A percentile compares a stretch with the other conserved stretches of the same genome.
Conservation (phyloP, 2,329 filamentous ascomycete genomes). For the Calonectria hongkongensis region DNA sequence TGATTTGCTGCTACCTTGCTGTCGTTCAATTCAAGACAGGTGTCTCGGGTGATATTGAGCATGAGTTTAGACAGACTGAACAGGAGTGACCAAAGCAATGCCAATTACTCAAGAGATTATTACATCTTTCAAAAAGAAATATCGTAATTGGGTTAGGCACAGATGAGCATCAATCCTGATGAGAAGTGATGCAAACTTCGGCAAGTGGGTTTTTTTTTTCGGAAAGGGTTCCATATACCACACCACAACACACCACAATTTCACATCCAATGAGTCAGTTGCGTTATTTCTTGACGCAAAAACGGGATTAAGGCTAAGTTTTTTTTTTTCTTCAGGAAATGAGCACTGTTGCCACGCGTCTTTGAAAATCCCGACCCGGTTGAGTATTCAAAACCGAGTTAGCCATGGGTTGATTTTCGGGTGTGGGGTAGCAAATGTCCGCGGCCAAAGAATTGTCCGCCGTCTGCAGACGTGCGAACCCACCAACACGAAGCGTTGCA, state of each 20-base stretch:
- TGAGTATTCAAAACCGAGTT: not conserved
- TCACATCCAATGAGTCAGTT: not conserved
- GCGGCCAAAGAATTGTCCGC: constrained; percentile 45
- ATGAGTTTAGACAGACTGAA: too few species aligned
- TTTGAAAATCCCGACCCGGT: not conserved
- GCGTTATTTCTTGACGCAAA: not conserved
- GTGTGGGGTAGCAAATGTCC: constrained; percentile 43
- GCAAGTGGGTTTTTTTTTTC: not conserved
- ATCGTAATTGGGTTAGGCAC: too few species aligned
- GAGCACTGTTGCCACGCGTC: not conserved
- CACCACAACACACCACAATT: too few species aligned
- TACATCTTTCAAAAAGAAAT: too few species aligned
- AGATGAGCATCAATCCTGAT: not conserved
- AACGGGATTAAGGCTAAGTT: not conserved
- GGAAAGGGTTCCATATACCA: not conserved
- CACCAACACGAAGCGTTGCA: constrained; percentile 36
- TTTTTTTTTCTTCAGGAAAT: too few species aligned
- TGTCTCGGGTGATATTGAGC: too few species aligned
- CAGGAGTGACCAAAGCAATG: too few species aligned
- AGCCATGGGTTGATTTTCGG: not conserved
- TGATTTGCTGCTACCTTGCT: too few species aligned
- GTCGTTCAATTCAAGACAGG: too few species aligned
- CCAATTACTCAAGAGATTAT: too few species aligned
- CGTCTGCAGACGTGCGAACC: not conserved
- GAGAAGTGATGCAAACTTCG: not conserved